phyloP scores from a whole-genome alignment of 2,329 filamentous ascomycete genomes.

The Ophiostoma fasciatum region DNA sequence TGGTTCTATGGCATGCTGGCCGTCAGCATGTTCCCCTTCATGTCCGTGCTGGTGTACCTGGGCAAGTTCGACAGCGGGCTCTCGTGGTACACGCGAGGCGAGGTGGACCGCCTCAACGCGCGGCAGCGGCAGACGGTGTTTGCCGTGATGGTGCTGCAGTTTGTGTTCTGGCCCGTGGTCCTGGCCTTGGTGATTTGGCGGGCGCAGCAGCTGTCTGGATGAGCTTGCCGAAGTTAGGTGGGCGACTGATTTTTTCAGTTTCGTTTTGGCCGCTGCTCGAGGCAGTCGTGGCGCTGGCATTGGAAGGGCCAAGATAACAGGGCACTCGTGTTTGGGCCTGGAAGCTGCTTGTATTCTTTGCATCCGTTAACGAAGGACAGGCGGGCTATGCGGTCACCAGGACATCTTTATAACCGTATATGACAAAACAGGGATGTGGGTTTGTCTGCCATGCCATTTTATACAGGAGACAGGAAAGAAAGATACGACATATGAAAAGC shows the following conservation, averaged over 20 bases:
- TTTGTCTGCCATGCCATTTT: too few relatives aligned
- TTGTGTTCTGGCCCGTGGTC: slow-evolving; percentile 12
- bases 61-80: slow-evolving; percentile 31
- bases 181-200: slow-evolving; percentile 12
- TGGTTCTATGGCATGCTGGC: slow-evolving; percentile 26
- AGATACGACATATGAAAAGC: too few relatives aligned
- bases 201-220: not conserved
- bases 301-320: too few relatives aligned
- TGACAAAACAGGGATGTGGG: too few relatives aligned
- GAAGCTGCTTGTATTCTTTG: too few relatives aligned
- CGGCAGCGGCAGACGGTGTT: slow-evolving; percentile 23
- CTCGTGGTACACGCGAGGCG: slow-evolving; percentile 33
- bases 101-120: slow-evolving; percentile 24
- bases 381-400: too few relatives aligned
- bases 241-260: not conserved
- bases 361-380: too few relatives aligned
- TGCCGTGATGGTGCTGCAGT: slow-evolving; percentile 17
- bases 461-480: too few relatives aligned
- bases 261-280: too few relatives aligned
- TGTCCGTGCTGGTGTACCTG: slow-evolving; percentile 27
- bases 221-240: not conserved
- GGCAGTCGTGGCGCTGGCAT: not conserved
- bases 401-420: too few relatives aligned
- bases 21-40: slow-evolving; percentile 30
- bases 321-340: too few relatives aligned